Evolutionary conservation across 176 grass and related monocot species (phyloP).

Genomic region (Alopecurus myosuroides): DNA sequence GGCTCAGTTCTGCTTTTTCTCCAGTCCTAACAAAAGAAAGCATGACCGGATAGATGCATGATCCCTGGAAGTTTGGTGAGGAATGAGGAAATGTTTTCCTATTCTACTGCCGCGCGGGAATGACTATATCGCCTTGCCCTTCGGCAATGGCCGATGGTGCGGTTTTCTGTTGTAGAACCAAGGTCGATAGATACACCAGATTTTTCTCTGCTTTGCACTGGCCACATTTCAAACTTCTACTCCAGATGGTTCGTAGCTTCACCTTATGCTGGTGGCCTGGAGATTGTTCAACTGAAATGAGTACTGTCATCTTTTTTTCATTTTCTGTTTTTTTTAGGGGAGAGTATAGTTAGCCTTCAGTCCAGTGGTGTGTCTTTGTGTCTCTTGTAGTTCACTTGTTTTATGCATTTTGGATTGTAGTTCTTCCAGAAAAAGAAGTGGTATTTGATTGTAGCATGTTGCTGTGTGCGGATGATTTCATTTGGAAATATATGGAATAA

Average conservation of each 20-base stretch:
- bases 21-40: conserved; percentile 95
- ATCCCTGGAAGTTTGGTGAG: conserved; percentile 28
- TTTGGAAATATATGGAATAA: too few relatives aligned
- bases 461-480: too few relatives aligned
- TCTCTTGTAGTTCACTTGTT: not conserved
- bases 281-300: not conserved
- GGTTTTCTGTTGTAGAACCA: conserved; percentile 2
- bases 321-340: not conserved
- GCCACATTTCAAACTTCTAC: not conserved
- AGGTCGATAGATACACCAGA: conserved; percentile 9
- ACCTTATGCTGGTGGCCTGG: not conserved
- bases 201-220: not conserved
- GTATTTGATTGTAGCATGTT: conserved; percentile 12
- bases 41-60: conserved; percentile 59
- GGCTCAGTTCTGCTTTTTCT: conserved; percentile 79
- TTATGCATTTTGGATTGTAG: conserved; percentile 5
- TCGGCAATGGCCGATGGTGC: not conserved
- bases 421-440: not conserved
- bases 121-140: not conserved
- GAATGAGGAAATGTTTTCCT: not conserved
- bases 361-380: not conserved
- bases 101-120: not conserved
- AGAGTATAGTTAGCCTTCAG: not conserved
- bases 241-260: not conserved
- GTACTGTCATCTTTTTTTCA: not conserved